Conservation (phyloP, 305 asterid genomes). For the Fraxinus greggii region DNA sequence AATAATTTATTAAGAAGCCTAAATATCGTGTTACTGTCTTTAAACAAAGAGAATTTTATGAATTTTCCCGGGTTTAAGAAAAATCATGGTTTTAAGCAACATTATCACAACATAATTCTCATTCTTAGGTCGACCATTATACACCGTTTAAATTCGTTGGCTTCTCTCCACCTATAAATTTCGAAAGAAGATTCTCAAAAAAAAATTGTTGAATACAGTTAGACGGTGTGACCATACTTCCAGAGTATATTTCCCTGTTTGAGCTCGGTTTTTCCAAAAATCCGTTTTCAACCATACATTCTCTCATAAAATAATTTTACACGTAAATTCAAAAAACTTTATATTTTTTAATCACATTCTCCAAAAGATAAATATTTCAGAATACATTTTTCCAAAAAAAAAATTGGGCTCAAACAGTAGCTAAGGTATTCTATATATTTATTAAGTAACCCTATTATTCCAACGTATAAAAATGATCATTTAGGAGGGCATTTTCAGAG, state of each 20-base stretch:
- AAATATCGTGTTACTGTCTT: not conserved
- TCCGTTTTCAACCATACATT: too few species aligned
- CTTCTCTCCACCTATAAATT: not conserved
- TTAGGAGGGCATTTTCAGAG: not conserved
- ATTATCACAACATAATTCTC: not conserved
- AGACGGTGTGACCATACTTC: not conserved
- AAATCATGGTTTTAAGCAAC: not conserved
- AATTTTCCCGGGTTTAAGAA: not conserved
- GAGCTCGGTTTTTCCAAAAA: too few species aligned
- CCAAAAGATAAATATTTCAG: too few species aligned
- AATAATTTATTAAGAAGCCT: not conserved
- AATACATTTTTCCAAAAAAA: too few species aligned
- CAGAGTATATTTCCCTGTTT: not conserved
- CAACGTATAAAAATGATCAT: not conserved
- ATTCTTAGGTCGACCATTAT: not conserved
- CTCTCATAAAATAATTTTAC: too few species aligned
- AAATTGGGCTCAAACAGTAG: too few species aligned
- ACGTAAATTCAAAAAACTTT: too few species aligned
- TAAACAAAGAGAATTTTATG: conserved; percentile 3
- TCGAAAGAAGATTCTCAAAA: not conserved
- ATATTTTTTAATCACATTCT: not conserved
- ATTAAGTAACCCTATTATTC: not conserved
- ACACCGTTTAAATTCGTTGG: not conserved
- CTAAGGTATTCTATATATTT: not conserved
- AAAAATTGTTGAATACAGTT: not conserved